Evolutionary conservation across 2,329 filamentous ascomycete genomes (phyloP).

Genomic region (Beauveria sp.): DNA sequence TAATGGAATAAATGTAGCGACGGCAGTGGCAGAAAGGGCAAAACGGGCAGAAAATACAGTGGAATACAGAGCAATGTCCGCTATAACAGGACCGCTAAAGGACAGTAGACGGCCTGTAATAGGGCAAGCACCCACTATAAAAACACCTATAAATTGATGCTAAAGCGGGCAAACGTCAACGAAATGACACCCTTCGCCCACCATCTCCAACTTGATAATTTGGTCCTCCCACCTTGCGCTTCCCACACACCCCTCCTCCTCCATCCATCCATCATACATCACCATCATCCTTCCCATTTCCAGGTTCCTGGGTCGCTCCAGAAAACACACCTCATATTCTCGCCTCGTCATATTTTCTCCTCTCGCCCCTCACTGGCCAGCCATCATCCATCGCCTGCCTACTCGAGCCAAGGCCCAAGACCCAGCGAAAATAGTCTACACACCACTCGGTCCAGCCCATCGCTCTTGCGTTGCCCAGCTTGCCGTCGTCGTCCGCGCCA

Average conservation of each 20-base stretch:
- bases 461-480: not conserved
- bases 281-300: not conserved
- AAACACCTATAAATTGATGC: not conserved
- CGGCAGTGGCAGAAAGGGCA: too few species aligned
- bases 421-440: not conserved
- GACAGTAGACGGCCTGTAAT: not conserved
- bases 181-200: not conserved
- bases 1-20: too few species aligned
- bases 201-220: too few species aligned
- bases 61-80: not conserved
- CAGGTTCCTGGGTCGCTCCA: constrained; percentile 4
- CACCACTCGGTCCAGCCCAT: not conserved
- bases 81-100: not conserved
- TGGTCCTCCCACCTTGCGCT: not conserved
- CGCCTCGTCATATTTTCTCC: not conserved
- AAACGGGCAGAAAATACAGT: not conserved
- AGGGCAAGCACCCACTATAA: too few species aligned
- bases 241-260: not conserved
- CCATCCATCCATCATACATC: not conserved
- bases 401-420: too few species aligned
- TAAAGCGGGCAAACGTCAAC: too few species aligned
- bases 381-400: not conserved
- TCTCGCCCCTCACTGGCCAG: not conserved
- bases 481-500: not conserved
- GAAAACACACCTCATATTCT: not conserved